A percentile compares a stretch with the other conserved stretches of the same genome.
Conservation (phyloP, 2,329 filamentous ascomycete genomes). For the Hymenotorrendiella dingleyae region DNA sequence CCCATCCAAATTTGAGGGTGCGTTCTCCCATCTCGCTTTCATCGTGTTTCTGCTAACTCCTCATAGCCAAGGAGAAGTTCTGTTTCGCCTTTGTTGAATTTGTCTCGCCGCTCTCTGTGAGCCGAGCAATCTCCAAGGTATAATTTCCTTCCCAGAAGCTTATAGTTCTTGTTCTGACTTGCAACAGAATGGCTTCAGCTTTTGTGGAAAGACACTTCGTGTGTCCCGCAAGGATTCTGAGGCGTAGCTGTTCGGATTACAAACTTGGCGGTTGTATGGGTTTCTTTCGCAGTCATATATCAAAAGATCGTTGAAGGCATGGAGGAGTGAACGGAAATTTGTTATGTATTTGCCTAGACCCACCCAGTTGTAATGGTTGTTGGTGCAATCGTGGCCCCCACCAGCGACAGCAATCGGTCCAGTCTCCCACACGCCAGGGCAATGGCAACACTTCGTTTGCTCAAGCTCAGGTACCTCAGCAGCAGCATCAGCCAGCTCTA, state of each 20-base stretch:
- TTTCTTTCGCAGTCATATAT: too few species aligned
- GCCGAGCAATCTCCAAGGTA: conserved; percentile 20
- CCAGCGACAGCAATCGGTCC: too few species aligned
- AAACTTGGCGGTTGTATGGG: too few species aligned
- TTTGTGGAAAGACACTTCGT: conserved; percentile 23
- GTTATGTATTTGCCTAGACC: too few species aligned
- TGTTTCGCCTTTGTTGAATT: conserved; percentile 34
- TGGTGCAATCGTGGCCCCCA: too few species aligned
- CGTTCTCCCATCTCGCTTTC: conserved; percentile 8
- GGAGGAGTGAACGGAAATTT: too few species aligned
- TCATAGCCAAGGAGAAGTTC: conserved; percentile 25
- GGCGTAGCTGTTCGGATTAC: too few species aligned
- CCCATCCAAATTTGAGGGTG: conserved; percentile 28
- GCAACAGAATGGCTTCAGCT: conserved; percentile 19
- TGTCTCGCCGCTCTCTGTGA: conserved; percentile 15
- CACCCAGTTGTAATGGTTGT: too few species aligned
- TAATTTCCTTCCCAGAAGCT: too few species aligned
- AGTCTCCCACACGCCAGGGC: conserved; percentile 5
- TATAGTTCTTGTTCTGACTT: too few species aligned
- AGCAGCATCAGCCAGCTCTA: conserved; percentile 9
- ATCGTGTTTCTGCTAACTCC: conserved; percentile 18
- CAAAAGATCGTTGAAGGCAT: too few species aligned
- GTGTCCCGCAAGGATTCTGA: conserved; percentile 29
- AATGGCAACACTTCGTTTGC: conserved; percentile 8
- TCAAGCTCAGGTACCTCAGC: conserved; percentile 15